phyloP scores from a whole-genome alignment of 176 grass and related monocot species.

The Oryza longistaminata region DNA sequence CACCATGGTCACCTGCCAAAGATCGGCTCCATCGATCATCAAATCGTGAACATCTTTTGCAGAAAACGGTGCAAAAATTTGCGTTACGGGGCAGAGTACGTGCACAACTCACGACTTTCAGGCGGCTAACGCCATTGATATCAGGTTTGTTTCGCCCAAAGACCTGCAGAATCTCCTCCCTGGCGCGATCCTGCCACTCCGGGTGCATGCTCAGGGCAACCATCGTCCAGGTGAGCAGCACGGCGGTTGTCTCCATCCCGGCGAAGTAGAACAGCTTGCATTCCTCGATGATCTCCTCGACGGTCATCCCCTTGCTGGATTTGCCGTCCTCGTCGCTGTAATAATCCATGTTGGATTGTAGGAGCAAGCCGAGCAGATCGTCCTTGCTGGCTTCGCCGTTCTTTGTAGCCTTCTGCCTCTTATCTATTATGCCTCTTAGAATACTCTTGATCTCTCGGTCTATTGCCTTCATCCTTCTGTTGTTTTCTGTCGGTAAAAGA shows the following conservation, averaged over 20 bases:
- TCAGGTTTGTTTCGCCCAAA: conserved; percentile 71
- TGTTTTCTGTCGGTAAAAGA: conserved; percentile 59
- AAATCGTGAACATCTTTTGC: background rate
- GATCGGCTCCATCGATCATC: too few species aligned
- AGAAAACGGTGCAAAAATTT: background rate
- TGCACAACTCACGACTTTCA: conserved; percentile 55
- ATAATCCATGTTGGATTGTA: conserved; percentile 59
- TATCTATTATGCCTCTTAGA: conserved; percentile 60
- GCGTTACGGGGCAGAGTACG: background rate
- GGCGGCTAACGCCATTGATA: conserved; percentile 29
- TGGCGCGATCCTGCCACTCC: conserved; percentile 63
- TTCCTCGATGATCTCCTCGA: conserved; percentile 68
- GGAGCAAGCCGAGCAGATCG: conserved; percentile 61
- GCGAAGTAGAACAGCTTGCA: conserved; percentile 90
- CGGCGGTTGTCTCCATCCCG: conserved; percentile 61
- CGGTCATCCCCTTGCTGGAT: conserved; percentile 37
- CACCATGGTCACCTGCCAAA: conserved; percentile 55
- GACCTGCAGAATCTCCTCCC: conserved; percentile 55
- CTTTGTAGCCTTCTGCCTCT: conserved; percentile 46
- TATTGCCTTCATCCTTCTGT: conserved; percentile 59
- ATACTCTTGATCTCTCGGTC: conserved; percentile 45
- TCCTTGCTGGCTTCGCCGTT: conserved; percentile 31
- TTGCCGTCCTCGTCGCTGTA: conserved; percentile 45
- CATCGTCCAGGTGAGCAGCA: conserved; percentile 69
- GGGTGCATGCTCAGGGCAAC: conserved; percentile 70